Evolutionary conservation across 2,329 filamentous ascomycete genomes (phyloP).

Genomic region (Sporothrix mexicana): DNA sequence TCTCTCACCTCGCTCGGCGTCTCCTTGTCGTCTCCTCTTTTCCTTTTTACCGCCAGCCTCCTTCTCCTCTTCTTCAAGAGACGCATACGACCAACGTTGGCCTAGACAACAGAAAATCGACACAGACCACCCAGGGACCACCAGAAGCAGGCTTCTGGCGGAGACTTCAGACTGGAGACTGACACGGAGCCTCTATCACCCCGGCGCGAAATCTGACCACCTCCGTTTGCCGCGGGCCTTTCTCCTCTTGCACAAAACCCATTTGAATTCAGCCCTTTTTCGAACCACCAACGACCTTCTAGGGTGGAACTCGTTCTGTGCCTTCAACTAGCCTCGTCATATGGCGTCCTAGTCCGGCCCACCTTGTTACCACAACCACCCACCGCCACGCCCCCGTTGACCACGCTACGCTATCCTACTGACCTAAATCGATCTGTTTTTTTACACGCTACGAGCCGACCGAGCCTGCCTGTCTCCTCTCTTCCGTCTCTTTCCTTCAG

Average conservation of each 20-base stretch:
- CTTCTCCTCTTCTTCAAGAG: background rate
- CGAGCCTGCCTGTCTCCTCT: background rate
- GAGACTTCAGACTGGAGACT: too few species aligned
- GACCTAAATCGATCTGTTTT: background rate
- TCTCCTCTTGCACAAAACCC: background rate
- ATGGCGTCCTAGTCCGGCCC: constrained; percentile 27
- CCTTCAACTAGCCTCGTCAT: constrained; percentile 31
- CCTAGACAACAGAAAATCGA: too few species aligned
- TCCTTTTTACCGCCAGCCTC: background rate
- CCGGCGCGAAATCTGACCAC: constrained; percentile 3
- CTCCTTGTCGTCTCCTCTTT: constrained; percentile 1
- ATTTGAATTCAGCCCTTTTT: constrained; percentile 22
- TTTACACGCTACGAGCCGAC: background rate
- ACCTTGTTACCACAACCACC: constrained; percentile 20
- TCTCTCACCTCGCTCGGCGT: background rate
- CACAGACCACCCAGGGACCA: too few species aligned
- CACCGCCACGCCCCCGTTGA: background rate
- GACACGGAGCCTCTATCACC: background rate
- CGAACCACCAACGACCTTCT: background rate
- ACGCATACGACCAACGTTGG: too few species aligned
- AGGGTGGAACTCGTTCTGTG: constrained; percentile 16
- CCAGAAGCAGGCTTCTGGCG: too few species aligned
- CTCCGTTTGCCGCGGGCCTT: constrained; percentile 11
- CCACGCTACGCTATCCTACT: background rate
- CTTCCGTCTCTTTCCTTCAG: constrained; percentile 25